phyloP scores from a whole-genome alignment of 208 protist species.

The Trypanosoma cruzi region DNA sequence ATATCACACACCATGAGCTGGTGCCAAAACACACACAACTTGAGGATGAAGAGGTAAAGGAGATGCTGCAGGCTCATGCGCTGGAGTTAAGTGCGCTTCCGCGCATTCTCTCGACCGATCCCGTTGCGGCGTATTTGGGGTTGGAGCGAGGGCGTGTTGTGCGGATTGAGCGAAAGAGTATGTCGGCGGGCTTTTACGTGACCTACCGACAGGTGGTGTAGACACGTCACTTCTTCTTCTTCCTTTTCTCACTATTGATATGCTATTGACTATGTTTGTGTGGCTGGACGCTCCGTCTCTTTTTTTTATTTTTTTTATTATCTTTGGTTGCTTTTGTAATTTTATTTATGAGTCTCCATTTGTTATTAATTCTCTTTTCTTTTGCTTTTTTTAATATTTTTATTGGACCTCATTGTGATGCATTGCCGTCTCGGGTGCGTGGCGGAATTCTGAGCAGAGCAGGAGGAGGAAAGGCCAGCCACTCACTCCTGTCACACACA shows the following conservation, averaged over 20 bases:
- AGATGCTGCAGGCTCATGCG: constrained; percentile 91
- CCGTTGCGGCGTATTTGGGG: constrained; percentile 97
- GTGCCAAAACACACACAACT: constrained; percentile 96
- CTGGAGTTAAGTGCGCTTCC: constrained; percentile 96
- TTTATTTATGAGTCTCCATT: background rate
- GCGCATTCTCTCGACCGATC: constrained; percentile 94
- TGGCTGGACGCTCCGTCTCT: background rate
- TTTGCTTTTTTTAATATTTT: background rate
- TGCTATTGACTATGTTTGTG: background rate
- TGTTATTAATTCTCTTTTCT: constrained; percentile 12
- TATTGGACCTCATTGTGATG: background rate
- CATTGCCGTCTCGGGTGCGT: background rate
- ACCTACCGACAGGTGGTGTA: constrained; percentile 97
- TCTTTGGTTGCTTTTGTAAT: background rate
- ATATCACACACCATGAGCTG: constrained; percentile 97
- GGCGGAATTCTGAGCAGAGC: background rate
- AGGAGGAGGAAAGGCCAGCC: background rate
- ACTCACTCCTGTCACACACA: background rate
- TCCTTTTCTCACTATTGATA: background rate
- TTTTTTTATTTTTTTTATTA: constrained; percentile 1
- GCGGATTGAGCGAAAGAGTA: constrained; percentile 96
- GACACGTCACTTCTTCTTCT: constrained; percentile 8
- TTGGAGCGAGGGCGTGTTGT: constrained; percentile 93
- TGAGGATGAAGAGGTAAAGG: constrained; percentile 79
- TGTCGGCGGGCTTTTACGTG: constrained; percentile 98